Evolutionary conservation across 306 rosid genomes (phyloP), one percentile per base, ranked within the genome.

Genomic region (Hippophae rhamnoides): DNA sequence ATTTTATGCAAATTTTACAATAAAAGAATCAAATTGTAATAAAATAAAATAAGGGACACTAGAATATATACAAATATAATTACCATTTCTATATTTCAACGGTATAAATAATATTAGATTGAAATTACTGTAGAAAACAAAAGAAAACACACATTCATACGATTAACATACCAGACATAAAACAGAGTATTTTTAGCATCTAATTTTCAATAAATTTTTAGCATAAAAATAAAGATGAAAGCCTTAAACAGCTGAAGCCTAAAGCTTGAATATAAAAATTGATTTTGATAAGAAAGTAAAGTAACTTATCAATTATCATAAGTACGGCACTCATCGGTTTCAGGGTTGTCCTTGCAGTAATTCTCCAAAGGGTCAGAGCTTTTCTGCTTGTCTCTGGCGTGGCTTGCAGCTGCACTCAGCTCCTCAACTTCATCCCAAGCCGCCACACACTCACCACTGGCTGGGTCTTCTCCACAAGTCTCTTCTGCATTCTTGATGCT

Each of bases 351-450:
- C 78, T 81, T 74, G 62, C 98, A 92, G 71, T 51, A 92, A 2
- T 46, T 61, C 82, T 92, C 98, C 7, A 92, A 73, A 0, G 96
- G 93, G 73, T 92, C 98, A 5, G 92, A 62, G 0, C 48, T 72
- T 69, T 81, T 92, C 72, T 66, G 23, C 79, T 31, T 75, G 74
- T 78, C 96, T 45, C 89, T 79, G 5, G 90, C 89, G 52, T 92
- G 96, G 78, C 96, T 87, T 2, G 92, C 98, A 13, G 98, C 98
- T 6, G 98, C 98, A 64, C 98, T 92, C 46, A 87, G 89, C 79
- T 92, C 98, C 86, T 92, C 98, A 74, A 92, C 98, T 69, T 83
- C 95, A 46, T 92, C 98, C 98, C 98, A 92, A 11, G 98, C 98
- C 52, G 96, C 98, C 66, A 76, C 93, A 51, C 98, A 92, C 69